These are phyloP conservation scores for Metarhizium humberi DNA, from an alignment of 2,329 filamentous ascomycete species.

Conservation along the genomic window DNA sequence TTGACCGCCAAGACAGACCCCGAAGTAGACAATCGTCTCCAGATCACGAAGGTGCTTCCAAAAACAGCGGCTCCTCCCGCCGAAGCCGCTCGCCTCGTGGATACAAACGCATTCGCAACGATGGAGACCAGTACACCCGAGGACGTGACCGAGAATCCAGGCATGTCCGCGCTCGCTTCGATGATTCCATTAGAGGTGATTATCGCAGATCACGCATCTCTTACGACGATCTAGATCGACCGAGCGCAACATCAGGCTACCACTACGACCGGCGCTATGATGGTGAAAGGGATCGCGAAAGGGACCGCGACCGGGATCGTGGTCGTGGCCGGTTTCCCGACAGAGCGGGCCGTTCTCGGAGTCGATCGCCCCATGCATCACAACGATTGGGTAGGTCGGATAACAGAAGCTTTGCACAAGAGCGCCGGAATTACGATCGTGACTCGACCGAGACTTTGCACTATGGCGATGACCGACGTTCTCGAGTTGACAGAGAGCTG, in stretches of 20 bases:
- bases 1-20: slow-evolving; percentile 89
- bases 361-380: slow-evolving; percentile 36
- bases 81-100: slow-evolving; percentile 53
- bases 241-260: slow-evolving; percentile 21
- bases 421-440: slow-evolving; percentile 10
- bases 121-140: slow-evolving; percentile 46
- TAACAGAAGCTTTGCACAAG: slow-evolving; percentile 23
- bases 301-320: slow-evolving; percentile 11
- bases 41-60: slow-evolving; percentile 37
- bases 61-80: slow-evolving; percentile 31
- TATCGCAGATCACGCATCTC: slow-evolving; percentile 36
- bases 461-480: slow-evolving; percentile 5
- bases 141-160: slow-evolving; percentile 40
- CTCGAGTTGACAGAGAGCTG: slow-evolving; percentile 41
- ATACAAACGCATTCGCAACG: slow-evolving; percentile 58
- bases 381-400: slow-evolving; percentile 27
- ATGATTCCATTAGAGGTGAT: slow-evolving; percentile 41
- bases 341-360: slow-evolving; percentile 48
- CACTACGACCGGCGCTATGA: slow-evolving; percentile 4
- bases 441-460: slow-evolving; percentile 4
- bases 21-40: slow-evolving; percentile 53
- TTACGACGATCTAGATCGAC: slow-evolving; percentile 50
- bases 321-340: slow-evolving; percentile 28
- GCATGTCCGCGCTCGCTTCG: slow-evolving; percentile 53
- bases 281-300: slow-evolving; percentile 33